Evolutionary conservation across 1,139 yeast genomes (phyloP), one percentile per base, ranked within the genome.

Genomic region (Yamadazyma atlantica): DNA sequence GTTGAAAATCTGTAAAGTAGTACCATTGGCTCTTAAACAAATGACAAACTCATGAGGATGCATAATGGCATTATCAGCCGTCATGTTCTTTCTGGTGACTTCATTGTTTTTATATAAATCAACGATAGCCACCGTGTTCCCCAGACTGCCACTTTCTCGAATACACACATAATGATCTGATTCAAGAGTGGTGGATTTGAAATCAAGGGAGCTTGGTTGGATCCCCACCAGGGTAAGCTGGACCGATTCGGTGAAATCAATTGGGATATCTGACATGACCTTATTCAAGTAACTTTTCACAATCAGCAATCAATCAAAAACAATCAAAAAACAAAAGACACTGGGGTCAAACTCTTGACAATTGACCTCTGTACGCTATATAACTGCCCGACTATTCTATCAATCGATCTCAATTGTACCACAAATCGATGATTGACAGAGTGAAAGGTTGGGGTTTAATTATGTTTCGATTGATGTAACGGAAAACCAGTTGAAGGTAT

Each of bases 31-130:
- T 58, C 97, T 78, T 49, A 94, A 78, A 16, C 96, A 89, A 53
- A 94, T 90, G 49, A 92, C 90, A 64, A 82, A 79, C 62, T 88
- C 84, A 21, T 69, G 60, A 13, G 98, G 97, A 62, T 90, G 96
- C 95, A 94, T 84, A 58, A 94, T 92, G 36, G 97, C 97, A 48
- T 90, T 86, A 66, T 94, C 99, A 35, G 98, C 99, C 40, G 88
- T 80, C 96, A 94, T 94, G 62, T 86, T 85, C 67, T 94, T 90
- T 57, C 95, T 81, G 32, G 80, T 73, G 22, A 81, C 80, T 50
- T 87, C 82, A 52, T 80, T 77, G 67, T 81, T 82, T 58, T 87
- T 82, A 48, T 79, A 73, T 58, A 92, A 75, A 60, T 92, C 92
- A 48, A 94, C 80, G 53, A 94, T 92, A 36, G 96, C 96, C 39